phyloP scores from a whole-genome alignment of 2,329 filamentous ascomycete genomes.

The Incumbomyces delicatus region DNA sequence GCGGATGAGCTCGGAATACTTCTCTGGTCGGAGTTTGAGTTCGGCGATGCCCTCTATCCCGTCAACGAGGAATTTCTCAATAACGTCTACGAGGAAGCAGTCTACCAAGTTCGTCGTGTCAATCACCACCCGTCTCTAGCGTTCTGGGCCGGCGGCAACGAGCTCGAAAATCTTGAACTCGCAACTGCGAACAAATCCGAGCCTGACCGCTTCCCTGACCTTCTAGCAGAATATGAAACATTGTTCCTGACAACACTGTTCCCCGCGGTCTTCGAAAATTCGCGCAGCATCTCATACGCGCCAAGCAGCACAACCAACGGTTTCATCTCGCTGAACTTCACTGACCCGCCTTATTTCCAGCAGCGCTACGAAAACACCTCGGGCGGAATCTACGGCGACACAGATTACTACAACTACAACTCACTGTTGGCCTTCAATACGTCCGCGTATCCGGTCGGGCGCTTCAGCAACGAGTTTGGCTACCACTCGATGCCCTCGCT shows the following conservation, averaged over 20 bases:
- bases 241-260: slow-evolving; percentile 48
- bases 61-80: slow-evolving; percentile 44
- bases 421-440: slow-evolving; percentile 44
- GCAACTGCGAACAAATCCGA: slow-evolving; percentile 24
- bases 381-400: slow-evolving; percentile 47
- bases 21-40: slow-evolving; percentile 56
- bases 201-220: slow-evolving; percentile 35
- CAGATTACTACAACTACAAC: slow-evolving; percentile 52
- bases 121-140: slow-evolving; percentile 52
- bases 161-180: slow-evolving; percentile 27
- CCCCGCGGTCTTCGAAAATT: slow-evolving; percentile 49
- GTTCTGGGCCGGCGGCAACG: slow-evolving; percentile 49
- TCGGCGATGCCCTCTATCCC: slow-evolving; percentile 52
- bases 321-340: slow-evolving; percentile 46
- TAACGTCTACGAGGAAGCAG: slow-evolving; percentile 46
- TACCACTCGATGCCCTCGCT: slow-evolving; percentile 54
- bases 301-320: slow-evolving; percentile 53
- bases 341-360: slow-evolving; percentile 42
- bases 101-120: slow-evolving; percentile 51
- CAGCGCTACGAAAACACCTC: slow-evolving; percentile 49
- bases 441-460: slow-evolving; percentile 46
- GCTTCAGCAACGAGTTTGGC: slow-evolving; percentile 56
- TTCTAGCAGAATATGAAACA: slow-evolving; percentile 46
- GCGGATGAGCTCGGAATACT: slow-evolving; percentile 53
- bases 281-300: slow-evolving; percentile 50